Conservation (phyloP, 257 asterid species). For the Scutellaria galericulata region DNA sequence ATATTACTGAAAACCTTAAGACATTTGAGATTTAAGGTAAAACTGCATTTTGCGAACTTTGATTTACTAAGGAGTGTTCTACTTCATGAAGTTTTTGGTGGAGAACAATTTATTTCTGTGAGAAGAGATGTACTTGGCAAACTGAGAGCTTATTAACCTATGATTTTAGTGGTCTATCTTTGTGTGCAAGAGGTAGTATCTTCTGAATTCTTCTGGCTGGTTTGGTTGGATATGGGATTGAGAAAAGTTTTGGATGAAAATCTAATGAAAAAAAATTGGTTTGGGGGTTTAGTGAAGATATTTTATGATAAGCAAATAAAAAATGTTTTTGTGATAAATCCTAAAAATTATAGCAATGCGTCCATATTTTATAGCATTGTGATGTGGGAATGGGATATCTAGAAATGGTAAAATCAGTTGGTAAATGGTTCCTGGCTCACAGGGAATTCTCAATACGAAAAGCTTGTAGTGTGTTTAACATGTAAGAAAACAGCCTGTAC, state of each 20-base stretch:
- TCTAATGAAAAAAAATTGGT: background rate
- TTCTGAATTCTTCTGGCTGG: conserved; percentile 11
- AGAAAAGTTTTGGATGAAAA: background rate
- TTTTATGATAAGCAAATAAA: conserved; percentile 7
- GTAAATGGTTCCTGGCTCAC: background rate
- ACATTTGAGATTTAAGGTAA: background rate
- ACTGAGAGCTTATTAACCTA: conserved; percentile 20
- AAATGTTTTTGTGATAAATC: background rate
- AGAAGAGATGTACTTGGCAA: conserved; percentile 9
- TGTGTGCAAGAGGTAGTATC: conserved; percentile 7
- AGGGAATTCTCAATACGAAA: background rate
- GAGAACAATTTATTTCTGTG: background rate
- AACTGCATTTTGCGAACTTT: conserved; percentile 28
- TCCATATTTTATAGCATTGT: background rate
- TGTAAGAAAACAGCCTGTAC: background rate
- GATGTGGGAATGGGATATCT: conserved; percentile 10
- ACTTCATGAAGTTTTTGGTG: background rate
- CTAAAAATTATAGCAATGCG: background rate
- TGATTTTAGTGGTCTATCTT: conserved; percentile 2
- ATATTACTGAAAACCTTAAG: conserved; percentile 4
- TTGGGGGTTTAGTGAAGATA: background rate
- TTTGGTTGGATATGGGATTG: conserved; percentile 2
- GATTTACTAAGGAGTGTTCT: background rate
- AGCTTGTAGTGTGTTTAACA: too few relatives aligned
- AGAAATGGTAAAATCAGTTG: background rate